Evolutionary conservation across 306 rosid genomes (phyloP).

Genomic region (Ormosia semicastrata): DNA sequence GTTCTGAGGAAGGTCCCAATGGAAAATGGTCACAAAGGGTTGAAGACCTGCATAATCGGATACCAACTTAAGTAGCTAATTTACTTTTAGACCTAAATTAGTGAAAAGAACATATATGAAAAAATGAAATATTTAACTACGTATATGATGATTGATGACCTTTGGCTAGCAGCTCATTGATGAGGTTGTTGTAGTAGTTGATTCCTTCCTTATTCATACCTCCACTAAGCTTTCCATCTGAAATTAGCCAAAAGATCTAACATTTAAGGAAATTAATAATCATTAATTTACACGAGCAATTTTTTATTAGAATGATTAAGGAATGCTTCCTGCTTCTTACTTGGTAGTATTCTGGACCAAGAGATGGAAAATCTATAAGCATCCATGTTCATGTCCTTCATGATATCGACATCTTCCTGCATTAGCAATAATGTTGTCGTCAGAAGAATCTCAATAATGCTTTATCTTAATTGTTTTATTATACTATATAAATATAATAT

Average conservation of each 20-base stretch:
- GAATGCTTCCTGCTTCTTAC: slow-evolving; percentile 26
- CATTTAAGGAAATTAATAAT: background rate
- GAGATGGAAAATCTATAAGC: slow-evolving; percentile 70
- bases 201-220: slow-evolving; percentile 56
- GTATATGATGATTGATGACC: slow-evolving; percentile 16
- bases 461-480: background rate
- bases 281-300: background rate
- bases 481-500: background rate
- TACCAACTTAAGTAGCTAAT: background rate
- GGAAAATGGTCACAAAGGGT: slow-evolving; percentile 53
- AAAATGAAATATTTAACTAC: background rate
- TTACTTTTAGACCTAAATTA: background rate
- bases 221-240: slow-evolving; percentile 48
- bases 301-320: background rate
- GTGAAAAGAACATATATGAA: background rate
- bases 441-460: background rate
- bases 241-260: background rate
- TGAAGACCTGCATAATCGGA: slow-evolving; percentile 20
- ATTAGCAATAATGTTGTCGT: background rate
- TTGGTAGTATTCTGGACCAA: slow-evolving; percentile 68
- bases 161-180: slow-evolving; percentile 43
- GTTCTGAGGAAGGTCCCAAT: slow-evolving; percentile 64
- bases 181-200: slow-evolving; percentile 54
- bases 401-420: slow-evolving; percentile 61
- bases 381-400: slow-evolving; percentile 54